Conservation (phyloP, 305 asterid species). For the Fraxinus ornus region DNA sequence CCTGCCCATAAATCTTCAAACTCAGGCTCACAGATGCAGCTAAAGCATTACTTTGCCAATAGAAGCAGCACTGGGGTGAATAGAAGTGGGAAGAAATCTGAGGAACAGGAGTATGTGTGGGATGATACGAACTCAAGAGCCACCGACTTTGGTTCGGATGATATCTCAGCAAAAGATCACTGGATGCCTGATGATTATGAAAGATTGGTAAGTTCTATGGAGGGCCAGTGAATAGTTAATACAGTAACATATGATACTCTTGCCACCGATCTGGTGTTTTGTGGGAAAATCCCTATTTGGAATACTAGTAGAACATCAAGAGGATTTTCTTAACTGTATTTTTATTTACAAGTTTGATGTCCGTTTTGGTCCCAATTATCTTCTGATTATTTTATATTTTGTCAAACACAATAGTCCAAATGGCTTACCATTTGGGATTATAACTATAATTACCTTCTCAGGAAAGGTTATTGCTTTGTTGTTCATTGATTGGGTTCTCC, state of each 20-base stretch:
- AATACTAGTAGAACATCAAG: background rate
- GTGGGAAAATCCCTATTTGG: background rate
- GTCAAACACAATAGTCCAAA: background rate
- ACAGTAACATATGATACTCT: background rate
- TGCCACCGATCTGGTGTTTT: background rate
- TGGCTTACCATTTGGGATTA: background rate
- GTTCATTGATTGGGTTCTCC: background rate
- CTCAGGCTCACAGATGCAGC: slow-evolving; percentile 42
- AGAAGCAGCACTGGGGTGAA: slow-evolving; percentile 43
- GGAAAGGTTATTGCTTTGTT: background rate
- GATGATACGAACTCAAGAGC: slow-evolving; percentile 61
- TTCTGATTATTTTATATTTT: background rate
- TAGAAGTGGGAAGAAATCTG: slow-evolving; percentile 82
- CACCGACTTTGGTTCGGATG: slow-evolving; percentile 30
- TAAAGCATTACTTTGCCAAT: slow-evolving; percentile 36
- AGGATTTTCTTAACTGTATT: background rate
- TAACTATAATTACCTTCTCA: background rate
- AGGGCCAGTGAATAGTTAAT: slow-evolving; percentile 2
- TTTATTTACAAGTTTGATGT: background rate
- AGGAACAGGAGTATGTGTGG: slow-evolving; percentile 92
- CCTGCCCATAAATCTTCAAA: slow-evolving; percentile 35
- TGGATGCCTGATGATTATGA: slow-evolving; percentile 62
- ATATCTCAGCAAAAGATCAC: slow-evolving; percentile 50
- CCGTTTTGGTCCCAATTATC: background rate
- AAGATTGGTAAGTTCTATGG: slow-evolving; percentile 51